These are phyloP conservation scores for Tritrichomonas foetus DNA, from an alignment of 208 protist species.

Conservation along the genomic window DNA sequence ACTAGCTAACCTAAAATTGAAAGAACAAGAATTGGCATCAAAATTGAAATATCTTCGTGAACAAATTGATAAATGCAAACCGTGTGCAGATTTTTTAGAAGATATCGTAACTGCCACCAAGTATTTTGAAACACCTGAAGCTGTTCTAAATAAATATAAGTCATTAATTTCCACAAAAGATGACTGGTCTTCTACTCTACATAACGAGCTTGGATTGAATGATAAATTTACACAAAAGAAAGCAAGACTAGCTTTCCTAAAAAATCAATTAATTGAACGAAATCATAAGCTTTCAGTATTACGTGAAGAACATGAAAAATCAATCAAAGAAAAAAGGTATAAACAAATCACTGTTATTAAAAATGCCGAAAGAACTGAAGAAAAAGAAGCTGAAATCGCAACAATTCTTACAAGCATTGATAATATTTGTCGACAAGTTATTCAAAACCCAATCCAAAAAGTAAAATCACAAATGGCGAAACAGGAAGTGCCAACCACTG, in stretches of 20 bases:
- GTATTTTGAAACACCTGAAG: not conserved
- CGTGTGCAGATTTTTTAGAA: not conserved
- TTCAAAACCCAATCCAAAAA: not conserved
- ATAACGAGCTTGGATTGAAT: not conserved
- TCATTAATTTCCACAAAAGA: not conserved
- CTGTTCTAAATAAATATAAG: not conserved
- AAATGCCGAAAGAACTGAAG: not conserved
- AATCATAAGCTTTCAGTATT: not conserved
- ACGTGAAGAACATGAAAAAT: not conserved
- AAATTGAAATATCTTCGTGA: not conserved
- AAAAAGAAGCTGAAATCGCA: not conserved
- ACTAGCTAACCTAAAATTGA: not conserved
- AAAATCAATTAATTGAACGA: not conserved
- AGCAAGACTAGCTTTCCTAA: not conserved
- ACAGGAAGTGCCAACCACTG: not conserved
- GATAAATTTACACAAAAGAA: not conserved
- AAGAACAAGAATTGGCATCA: not conserved
- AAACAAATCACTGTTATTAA: not conserved
- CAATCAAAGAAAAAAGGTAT: not conserved
- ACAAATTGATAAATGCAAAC: not conserved
- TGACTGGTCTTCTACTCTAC: not conserved
- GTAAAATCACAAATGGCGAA: not conserved
- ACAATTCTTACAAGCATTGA: not conserved
- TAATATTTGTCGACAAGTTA: not conserved
- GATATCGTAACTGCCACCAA: not conserved